Conservation (phyloP, 805 yeast genomes). For the Kodamaea restingae region DNA sequence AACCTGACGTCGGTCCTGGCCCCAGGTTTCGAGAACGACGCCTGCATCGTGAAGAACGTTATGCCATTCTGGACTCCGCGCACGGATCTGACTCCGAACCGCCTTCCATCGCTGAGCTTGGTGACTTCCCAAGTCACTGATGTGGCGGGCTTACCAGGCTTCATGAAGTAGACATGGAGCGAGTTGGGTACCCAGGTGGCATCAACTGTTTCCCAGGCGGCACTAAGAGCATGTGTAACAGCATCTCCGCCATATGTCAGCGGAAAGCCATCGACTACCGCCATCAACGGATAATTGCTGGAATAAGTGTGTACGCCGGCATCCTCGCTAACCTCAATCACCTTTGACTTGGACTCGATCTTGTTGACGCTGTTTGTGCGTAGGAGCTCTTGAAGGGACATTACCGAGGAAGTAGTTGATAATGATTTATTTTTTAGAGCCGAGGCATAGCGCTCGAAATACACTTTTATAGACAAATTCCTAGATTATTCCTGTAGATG, state of each 20-base stretch:
- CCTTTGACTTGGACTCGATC: conserved; percentile 11
- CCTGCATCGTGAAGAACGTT: conserved; percentile 20
- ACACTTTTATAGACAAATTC: no score
- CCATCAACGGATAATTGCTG: conserved; percentile 23
- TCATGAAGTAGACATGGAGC: conserved; percentile 25
- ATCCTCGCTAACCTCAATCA: conserved; percentile 8
- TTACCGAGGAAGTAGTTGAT: background rate
- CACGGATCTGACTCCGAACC: conserved; percentile 21
- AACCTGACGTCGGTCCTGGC: conserved; percentile 4
- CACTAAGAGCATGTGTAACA: conserved; percentile 21
- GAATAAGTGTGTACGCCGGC: conserved; percentile 12
- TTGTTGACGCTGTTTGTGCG: conserved; percentile 4
- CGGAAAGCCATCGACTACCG: conserved; percentile 16
- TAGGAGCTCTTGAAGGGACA: conserved; percentile 6
- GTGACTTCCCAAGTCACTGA: conserved; percentile 25
- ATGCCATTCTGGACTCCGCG: conserved; percentile 19
- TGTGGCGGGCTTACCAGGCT: conserved; percentile 20
- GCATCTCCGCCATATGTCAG: conserved; percentile 30
- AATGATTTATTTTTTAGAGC: background rate
- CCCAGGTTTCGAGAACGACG: conserved; percentile 13
- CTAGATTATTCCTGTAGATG: no score
- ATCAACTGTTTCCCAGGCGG: conserved; percentile 27
- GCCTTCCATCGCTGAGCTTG: conserved; percentile 19
- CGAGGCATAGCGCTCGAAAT: no score
- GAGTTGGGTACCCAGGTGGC: conserved; percentile 21